These are phyloP conservation scores for Tuber magnatum DNA, from an alignment of 495 filamentous ascomycete species.

Conservation along the genomic window DNA sequence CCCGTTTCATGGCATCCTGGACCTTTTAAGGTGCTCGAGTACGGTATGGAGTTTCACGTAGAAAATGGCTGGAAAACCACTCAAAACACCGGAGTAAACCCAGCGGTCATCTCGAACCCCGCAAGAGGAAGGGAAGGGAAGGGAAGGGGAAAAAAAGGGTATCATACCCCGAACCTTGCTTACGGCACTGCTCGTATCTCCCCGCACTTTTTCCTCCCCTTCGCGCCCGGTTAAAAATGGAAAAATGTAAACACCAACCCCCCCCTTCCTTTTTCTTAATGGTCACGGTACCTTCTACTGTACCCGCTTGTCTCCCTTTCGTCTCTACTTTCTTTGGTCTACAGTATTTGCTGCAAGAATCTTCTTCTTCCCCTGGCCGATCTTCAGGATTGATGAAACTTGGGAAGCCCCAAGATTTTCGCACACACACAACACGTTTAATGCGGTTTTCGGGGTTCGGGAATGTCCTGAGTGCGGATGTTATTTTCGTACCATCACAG, in stretches of 20 bases:
- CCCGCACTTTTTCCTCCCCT: neutral
- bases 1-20: neutral
- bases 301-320: neutral
- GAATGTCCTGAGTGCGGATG: neutral
- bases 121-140: slow-evolving; percentile 8
- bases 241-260: slow-evolving; percentile 2
- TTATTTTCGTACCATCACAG: neutral
- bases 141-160: slow-evolving; percentile 3
- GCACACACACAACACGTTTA: neutral
- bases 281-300: neutral
- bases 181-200: neutral
- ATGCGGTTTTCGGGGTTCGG: neutral
- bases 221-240: neutral
- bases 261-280: neutral
- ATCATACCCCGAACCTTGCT: neutral
- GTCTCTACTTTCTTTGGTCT: neutral
- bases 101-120: slow-evolving; percentile 17
- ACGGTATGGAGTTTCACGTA: slow-evolving; percentile 25
- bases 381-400: neutral
- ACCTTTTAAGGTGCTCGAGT: neutral
- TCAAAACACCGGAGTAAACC: slow-evolving; percentile 8
- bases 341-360: neutral
- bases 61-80: slow-evolving; percentile 17
- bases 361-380: neutral
- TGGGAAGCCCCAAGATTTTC: neutral